A percentile compares a stretch with the other conserved stretches of the same genome.
Evolutionary conservation across 371 early-diverging fungal genomes (phyloP).

Genomic region (Lichtheimia hyalospora): DNA sequence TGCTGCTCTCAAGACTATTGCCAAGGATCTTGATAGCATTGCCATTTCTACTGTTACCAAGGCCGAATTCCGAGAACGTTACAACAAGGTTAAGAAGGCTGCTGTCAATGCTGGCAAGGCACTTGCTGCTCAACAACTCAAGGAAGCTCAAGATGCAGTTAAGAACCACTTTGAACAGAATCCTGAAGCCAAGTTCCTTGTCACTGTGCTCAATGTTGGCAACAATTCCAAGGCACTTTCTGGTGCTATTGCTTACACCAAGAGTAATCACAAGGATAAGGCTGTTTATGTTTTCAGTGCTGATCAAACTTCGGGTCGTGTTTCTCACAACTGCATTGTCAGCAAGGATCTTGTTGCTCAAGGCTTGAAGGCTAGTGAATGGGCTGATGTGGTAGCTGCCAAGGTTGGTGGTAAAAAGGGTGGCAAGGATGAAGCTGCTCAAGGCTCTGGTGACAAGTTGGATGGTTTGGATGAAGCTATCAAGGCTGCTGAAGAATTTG

Average conservation of each 20-base stretch:
- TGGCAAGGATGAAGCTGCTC: conserved; percentile 86
- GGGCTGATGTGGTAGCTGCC: conserved; percentile 83
- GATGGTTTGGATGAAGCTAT: conserved; percentile 75
- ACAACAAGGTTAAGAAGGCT: conserved; percentile 72
- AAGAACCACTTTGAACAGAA: conserved; percentile 75
- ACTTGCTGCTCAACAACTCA: conserved; percentile 80
- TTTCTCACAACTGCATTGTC: conserved; percentile 85
- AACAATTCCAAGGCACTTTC: conserved; percentile 74
- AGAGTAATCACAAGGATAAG: conserved; percentile 74
- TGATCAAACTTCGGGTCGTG: conserved; percentile 69
- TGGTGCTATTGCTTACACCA: conserved; percentile 78
- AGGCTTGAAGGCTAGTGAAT: conserved; percentile 88
- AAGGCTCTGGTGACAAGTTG: conserved; percentile 73
- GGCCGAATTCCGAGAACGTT: conserved; percentile 69
- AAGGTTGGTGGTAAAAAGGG: conserved; percentile 90
- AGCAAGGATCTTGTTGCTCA: conserved; percentile 61
- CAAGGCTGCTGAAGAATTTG: conserved; percentile 75
- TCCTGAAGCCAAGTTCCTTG: conserved; percentile 61
- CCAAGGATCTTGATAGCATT: conserved; percentile 81
- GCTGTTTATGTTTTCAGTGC: conserved; percentile 81
- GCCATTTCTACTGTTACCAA: conserved; percentile 82
- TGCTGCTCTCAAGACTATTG: conserved; percentile 73
- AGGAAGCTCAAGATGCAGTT: conserved; percentile 78
- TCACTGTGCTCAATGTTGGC: conserved; percentile 67
- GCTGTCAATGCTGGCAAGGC: conserved; percentile 91